Percentiles rank a stretch among this genome's conserved stretches.
These are phyloP conservation scores for Coccinonectria pachysandricola DNA, from an alignment of 2,329 filamentous ascomycete genomes.

Conservation along the genomic window DNA sequence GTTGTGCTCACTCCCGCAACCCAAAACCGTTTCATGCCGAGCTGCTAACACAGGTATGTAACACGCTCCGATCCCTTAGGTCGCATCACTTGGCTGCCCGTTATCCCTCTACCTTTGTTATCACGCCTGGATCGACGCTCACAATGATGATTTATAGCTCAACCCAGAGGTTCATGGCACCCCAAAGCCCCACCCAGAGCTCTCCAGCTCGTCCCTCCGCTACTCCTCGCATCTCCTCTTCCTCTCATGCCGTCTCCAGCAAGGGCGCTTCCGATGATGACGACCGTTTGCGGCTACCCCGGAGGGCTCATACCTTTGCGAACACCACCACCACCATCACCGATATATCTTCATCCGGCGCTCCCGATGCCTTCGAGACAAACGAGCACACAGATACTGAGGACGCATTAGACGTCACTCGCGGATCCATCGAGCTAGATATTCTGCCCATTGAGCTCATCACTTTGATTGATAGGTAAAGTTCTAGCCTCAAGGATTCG, in stretches of 20 bases:
- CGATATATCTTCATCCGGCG: conserved; percentile 15
- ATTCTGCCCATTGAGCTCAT: conserved; percentile 90
- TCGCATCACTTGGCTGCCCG: conserved; percentile 1
- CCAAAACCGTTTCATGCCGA: conserved; percentile 6
- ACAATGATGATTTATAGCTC: conserved; percentile 20
- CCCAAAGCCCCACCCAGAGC: conserved; percentile 19
- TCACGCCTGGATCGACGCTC: conserved; percentile 8
- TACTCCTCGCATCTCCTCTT: conserved; percentile 22
- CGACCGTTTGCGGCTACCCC: conserved; percentile 24
- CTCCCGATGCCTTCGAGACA: conserved; percentile 39
- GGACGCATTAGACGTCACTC: conserved; percentile 34
- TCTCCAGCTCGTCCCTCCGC: conserved; percentile 20
- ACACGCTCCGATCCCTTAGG: not conserved
- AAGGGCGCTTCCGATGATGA: conserved; percentile 17
- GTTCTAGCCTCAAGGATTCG: too few species aligned
- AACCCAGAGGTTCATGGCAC: conserved; percentile 24
- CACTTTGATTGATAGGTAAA: conserved; percentile 78
- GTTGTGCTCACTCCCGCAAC: conserved; percentile 9
- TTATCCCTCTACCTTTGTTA: not conserved
- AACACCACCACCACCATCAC: conserved; percentile 31
- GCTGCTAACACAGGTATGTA: conserved; percentile 12
- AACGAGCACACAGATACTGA: conserved; percentile 31
- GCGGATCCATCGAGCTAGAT: conserved; percentile 63
- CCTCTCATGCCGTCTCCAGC: conserved; percentile 12
- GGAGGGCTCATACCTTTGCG: conserved; percentile 38